Base-by-base conservation (phyloP, 1,284 basidiomycete species). In the Leccinum fuscescens region DNA sequence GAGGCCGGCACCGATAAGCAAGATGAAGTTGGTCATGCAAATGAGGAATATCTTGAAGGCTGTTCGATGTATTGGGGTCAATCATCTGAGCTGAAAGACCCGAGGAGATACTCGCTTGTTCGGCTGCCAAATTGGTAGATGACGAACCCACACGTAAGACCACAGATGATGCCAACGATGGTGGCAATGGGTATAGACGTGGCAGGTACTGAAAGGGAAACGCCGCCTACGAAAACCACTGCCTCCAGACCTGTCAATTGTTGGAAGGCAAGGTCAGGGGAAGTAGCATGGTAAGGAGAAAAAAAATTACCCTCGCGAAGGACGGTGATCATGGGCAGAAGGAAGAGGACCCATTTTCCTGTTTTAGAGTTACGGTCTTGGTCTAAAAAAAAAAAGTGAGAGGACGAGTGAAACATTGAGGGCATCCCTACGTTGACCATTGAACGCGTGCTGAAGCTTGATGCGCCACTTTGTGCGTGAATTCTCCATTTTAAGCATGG, bases 211-310 rank as follows among this genome's bases (percentile, higher is more conserved):
- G 88, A 88, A 50, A 97, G 86, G 2, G 94, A 88, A 48, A 96
- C 94, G 60, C 95, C 94, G 17, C 94, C 92, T 56, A 97, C 93
- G 71, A 97, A 97, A 64, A 98, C 81, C 61, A 97, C 89, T 1
- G 92, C 94, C 75, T 98, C 95, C 66, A 97, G 81, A 57, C 86
- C 84, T 86, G 65, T 53, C 33, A n/a, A 29, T 33, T 42, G 22
- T 44, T 9, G 37, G 2, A 42, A 24, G 11, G 8, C 12, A 52
- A 6, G 3, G 33, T 62, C 2, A 59, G 44, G 3, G 11, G n/a
- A 11, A 31, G 7, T n/a, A 22, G 4, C 6, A 14, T 0, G 14
- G 31, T 12, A 31, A 31, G 2, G n/a, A 50, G 2, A 31, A 9
- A 22, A 17, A 4, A n/a, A 54, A 70, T 31, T 62, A 79, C 94